Evolutionary conservation across 176 grass and related monocot species (phyloP).

Genomic region (Triticum dicoccoides): DNA sequence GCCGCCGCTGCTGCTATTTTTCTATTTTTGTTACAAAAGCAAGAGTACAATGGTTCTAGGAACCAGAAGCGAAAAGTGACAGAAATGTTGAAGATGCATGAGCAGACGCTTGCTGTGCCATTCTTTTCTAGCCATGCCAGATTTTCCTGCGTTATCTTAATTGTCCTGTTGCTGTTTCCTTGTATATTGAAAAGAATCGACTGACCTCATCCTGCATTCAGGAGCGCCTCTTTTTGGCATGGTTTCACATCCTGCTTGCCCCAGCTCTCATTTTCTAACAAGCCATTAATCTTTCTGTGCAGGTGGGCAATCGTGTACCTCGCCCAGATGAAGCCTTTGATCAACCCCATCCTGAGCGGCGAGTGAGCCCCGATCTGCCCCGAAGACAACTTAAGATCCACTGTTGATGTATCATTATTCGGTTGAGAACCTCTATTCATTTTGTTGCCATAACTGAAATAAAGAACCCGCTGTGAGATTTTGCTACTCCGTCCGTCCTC

Average conservation of each 20-base stretch:
- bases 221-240: background rate
- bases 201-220: background rate
- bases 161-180: background rate
- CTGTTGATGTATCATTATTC: slow-evolving; percentile 31
- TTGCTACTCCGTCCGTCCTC: slow-evolving; percentile 32
- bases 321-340: slow-evolving; percentile 90
- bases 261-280: background rate
- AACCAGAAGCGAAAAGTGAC: background rate
- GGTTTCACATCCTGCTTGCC: background rate
- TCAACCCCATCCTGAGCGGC: slow-evolving; percentile 88
- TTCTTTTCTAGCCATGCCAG: background rate
- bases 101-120: background rate
- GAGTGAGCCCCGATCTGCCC: slow-evolving; percentile 44
- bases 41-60: background rate
- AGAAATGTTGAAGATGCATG: background rate
- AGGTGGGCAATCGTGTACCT: slow-evolving; percentile 99
- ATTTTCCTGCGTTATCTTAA: background rate
- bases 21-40: background rate
- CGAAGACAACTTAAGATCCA: background rate
- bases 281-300: background rate
- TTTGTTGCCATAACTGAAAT: slow-evolving; percentile 35
- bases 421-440: slow-evolving; percentile 41
- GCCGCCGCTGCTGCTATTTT: background rate
- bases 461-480: slow-evolving; percentile 29
- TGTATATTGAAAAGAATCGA: background rate